phyloP scores from a whole-genome alignment of 306 rosid genomes.

The Hippophae rhamnoides region DNA sequence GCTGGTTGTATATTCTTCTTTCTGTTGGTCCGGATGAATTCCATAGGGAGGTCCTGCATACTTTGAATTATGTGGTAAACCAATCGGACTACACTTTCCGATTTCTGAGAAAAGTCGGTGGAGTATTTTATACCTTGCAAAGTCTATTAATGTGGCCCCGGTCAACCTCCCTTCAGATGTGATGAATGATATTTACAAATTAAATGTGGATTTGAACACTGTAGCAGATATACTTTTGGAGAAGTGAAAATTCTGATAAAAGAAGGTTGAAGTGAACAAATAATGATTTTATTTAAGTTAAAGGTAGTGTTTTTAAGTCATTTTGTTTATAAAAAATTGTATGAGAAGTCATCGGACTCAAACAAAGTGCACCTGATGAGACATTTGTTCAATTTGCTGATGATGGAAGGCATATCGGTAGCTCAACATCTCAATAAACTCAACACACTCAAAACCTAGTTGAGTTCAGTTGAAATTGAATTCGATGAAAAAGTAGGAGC shows the following conservation, averaged over 20 bases:
- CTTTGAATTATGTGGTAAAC: constrained; percentile 75
- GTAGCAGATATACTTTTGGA: constrained; percentile 65
- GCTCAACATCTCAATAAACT: no score
- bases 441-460: no score
- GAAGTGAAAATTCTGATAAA: constrained; percentile 56
- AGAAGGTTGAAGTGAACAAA: constrained; percentile 1
- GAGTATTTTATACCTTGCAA: constrained; percentile 83
- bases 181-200: constrained; percentile 65
- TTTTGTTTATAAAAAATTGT: no score
- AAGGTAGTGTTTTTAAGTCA: no score
- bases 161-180: constrained; percentile 69
- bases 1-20: constrained; percentile 68
- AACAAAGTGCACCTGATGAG: no score
- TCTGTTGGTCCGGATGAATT: constrained; percentile 79
- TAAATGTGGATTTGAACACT: constrained; percentile 57
- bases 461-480: no score
- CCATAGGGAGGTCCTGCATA: constrained; percentile 61
- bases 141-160: constrained; percentile 66
- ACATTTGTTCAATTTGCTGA: no score
- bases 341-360: no score
- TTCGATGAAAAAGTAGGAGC: no score
- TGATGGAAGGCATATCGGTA: no score
- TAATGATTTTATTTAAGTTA: no score
- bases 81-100: constrained; percentile 52
- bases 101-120: constrained; percentile 70